Base-by-base conservation (phyloP, 1,139 yeast species). In the Blastobotrys illinoisensis region DNA sequence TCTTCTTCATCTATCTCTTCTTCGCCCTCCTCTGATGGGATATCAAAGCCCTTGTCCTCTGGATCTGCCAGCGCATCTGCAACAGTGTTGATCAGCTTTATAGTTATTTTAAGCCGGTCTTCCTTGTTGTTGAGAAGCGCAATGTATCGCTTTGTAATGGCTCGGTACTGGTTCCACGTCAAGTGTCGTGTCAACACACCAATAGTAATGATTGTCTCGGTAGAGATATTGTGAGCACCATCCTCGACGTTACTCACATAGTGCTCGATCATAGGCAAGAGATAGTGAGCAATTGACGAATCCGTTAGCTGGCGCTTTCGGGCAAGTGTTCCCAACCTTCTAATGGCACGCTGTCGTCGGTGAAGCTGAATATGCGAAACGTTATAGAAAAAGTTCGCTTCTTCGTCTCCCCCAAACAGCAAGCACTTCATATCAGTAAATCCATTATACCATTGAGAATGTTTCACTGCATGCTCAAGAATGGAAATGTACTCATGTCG, bases 181-280 rank as follows among this genome's bases (percentile, higher is more conserved):
- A 89, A 74, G 58, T 79, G 76, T 52, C 79, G 72, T 6, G 84
- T 75, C 59, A 93, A 74, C 9, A 70, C 68, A 9, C 89, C 84
- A 57, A 91, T 79, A 0, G 91, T 74, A 7, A 72, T 74, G 48
- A 88, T 74, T 0, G 96, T 79, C 62, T 88, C 97, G 64, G 85
- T 83, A 13, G 91, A 81, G 58, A 91, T 73, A 62, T 85, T 85
- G 66, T 88, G 81, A 54, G 80, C 76, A 56, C 84, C 89, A 26
- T 82, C 88, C 47, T 80, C 85, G 6, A 70, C 67, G 44, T 63
- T 68, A 18, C 67, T 68, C 66, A 67, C 82, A 75, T 85, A 89
- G 59, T 82, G 84, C 71, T 93, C 99, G 60, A 90, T 77, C 58
- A 91, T 79, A 2, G 99, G 98, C 56, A 95, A 72, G 52, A 95